Conservation (phyloP, 495 filamentous ascomycete genomes). For the Venustampulla echinocandica region DNA sequence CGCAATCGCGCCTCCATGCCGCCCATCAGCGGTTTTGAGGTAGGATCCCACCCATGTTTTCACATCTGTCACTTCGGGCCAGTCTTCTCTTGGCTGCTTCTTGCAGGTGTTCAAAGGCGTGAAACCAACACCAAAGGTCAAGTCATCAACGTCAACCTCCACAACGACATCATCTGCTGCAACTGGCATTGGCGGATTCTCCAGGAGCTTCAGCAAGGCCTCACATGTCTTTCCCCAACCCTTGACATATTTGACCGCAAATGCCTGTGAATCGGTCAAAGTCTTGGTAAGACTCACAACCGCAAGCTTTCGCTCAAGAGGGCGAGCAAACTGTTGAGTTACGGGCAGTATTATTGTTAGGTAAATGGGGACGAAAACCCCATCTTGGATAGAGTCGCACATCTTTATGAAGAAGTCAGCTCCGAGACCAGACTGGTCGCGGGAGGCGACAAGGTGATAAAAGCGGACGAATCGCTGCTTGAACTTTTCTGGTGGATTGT, state of each 20-base stretch:
- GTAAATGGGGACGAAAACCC: slow-evolving; percentile 78
- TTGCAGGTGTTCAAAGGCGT: slow-evolving; percentile 85
- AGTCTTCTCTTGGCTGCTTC: slow-evolving; percentile 57
- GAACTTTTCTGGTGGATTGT: slow-evolving; percentile 63
- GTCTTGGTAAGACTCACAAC: slow-evolving; percentile 89
- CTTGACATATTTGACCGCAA: slow-evolving; percentile 61
- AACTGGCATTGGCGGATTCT: slow-evolving; percentile 70
- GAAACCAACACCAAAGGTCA: slow-evolving; percentile 89
- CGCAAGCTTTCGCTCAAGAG: slow-evolving; percentile 85
- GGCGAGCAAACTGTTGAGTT: slow-evolving; percentile 76
- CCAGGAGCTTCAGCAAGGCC: slow-evolving; percentile 75
- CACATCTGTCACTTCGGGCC: slow-evolving; percentile 72
- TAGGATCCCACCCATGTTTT: slow-evolving; percentile 71
- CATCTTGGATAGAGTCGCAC: slow-evolving; percentile 69
- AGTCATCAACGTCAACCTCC: slow-evolving; percentile 81
- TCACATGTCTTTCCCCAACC: slow-evolving; percentile 85
- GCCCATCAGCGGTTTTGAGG: slow-evolving; percentile 42
- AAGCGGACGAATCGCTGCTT: slow-evolving; percentile 77
- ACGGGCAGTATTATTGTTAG: slow-evolving; percentile 75
- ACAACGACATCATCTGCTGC: slow-evolving; percentile 65
- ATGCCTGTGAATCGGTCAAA: slow-evolving; percentile 69
- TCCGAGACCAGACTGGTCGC: slow-evolving; percentile 64
- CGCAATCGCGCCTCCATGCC: slow-evolving; percentile 45
- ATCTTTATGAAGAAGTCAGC: slow-evolving; percentile 81
- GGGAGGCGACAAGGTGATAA: slow-evolving; percentile 82